phyloP scores from a whole-genome alignment of 2,329 filamentous ascomycete species.

The Pseudodiploospora longispora region DNA sequence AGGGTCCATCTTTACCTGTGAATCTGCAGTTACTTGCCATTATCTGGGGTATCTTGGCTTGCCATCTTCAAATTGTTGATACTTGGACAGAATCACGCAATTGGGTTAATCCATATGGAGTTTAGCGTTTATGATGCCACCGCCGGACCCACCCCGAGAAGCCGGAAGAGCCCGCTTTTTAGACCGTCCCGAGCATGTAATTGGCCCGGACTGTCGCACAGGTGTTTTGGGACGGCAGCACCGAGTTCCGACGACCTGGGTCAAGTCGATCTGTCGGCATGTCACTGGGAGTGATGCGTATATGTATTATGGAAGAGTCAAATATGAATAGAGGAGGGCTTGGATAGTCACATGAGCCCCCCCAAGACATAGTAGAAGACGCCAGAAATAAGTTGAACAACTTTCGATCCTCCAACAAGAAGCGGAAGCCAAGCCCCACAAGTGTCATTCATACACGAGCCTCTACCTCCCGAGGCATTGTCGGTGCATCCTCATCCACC shows the following conservation, averaged over 20 bases:
- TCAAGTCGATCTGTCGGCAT: too few relatives aligned
- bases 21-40: constrained; percentile 10
- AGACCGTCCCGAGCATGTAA: constrained; percentile 27
- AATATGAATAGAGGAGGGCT: too few relatives aligned
- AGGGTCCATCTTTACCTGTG: constrained; percentile 13
- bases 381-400: too few relatives aligned
- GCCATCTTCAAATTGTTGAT: constrained; percentile 25
- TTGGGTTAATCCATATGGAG: constrained; percentile 23
- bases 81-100: constrained; percentile 32
- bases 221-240: background rate
- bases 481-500: too few relatives aligned
- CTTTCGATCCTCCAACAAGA: too few relatives aligned
- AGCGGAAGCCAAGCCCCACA: too few relatives aligned
- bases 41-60: background rate
- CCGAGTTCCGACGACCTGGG: constrained; percentile 7
- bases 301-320: too few relatives aligned
- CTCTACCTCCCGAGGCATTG: too few relatives aligned
- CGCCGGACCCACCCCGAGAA: constrained; percentile 6
- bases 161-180: constrained; percentile 11
- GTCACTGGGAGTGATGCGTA: too few relatives aligned
- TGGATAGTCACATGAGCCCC: too few relatives aligned
- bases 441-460: too few relatives aligned
- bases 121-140: constrained; percentile 22
- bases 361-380: too few relatives aligned
- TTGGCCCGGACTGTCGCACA: constrained; percentile 9